Conservation (phyloP, 2,329 filamentous ascomycete species). For the Xylariales sp. region DNA sequence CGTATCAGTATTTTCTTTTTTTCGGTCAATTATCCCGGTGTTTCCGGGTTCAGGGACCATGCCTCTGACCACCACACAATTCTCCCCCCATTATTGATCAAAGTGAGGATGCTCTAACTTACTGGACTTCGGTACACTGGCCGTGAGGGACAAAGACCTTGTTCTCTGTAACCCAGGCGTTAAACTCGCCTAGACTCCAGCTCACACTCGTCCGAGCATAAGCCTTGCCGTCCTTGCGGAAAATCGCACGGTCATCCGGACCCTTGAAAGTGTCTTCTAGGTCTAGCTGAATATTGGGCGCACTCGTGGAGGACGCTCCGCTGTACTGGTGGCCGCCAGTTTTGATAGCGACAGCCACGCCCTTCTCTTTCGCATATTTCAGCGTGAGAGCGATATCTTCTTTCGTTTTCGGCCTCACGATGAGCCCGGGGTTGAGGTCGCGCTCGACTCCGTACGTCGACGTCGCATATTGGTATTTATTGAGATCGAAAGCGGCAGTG, state of each 20-base stretch:
- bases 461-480: conserved; percentile 58
- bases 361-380: conserved; percentile 55
- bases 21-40: background rate
- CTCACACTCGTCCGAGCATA: conserved; percentile 56
- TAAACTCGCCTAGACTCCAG: conserved; percentile 56
- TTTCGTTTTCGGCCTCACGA: conserved; percentile 57
- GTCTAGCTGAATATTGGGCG: conserved; percentile 60
- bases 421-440: conserved; percentile 57
- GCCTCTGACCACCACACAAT: background rate
- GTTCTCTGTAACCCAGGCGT: conserved; percentile 55
- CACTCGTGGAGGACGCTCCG: conserved; percentile 59
- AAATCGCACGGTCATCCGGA: conserved; percentile 48
- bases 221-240: conserved; percentile 51
- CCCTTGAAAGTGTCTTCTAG: conserved; percentile 55
- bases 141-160: conserved; percentile 59
- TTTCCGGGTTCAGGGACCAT: background rate
- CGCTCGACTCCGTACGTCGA: conserved; percentile 56
- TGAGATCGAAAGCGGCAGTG: conserved; percentile 41
- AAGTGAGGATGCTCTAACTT: conserved; percentile 8
- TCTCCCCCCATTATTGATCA: background rate
- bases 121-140: conserved; percentile 58
- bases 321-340: conserved; percentile 63
- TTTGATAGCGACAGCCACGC: conserved; percentile 58
- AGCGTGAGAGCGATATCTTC: conserved; percentile 56
- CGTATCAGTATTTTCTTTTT: conserved; percentile 20